phyloP scores from a whole-genome alignment of 163 green algal genomes.

The Chlorella variabilis region DNA sequence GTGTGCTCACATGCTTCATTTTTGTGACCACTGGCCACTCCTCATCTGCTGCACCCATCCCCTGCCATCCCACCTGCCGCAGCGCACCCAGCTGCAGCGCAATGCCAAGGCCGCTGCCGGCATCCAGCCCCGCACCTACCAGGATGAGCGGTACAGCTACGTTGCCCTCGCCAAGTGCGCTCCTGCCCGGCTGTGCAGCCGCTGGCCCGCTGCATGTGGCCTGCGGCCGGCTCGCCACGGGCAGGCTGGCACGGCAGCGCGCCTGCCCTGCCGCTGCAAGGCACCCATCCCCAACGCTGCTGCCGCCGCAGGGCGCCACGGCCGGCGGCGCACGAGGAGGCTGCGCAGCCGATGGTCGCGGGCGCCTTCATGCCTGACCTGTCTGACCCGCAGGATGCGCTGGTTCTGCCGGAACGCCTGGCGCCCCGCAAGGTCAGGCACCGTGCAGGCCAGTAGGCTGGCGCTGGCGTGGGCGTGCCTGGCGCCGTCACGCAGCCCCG shows the following conservation, averaged over 20 bases:
- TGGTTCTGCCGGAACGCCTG: constrained; percentile 31
- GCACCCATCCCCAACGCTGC: neutral
- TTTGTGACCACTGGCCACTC: no score
- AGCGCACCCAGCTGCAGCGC: constrained; percentile 41
- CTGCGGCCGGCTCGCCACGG: neutral
- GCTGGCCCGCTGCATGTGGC: neutral
- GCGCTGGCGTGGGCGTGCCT: no score
- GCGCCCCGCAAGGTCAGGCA: constrained; percentile 20
- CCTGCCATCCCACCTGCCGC: neutral
- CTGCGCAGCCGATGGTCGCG: neutral
- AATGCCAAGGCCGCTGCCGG: constrained; percentile 36
- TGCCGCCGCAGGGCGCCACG: constrained; percentile 13
- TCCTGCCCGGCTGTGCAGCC: neutral
- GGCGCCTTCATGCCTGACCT: constrained; percentile 14
- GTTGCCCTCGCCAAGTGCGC: constrained; percentile 64
- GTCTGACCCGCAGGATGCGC: constrained; percentile 23
- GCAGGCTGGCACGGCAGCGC: no score
- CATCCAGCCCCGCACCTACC: constrained; percentile 40
- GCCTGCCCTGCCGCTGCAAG: no score
- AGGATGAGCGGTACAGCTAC: constrained; percentile 85
- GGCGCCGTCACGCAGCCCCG: no score
- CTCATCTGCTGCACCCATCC: neutral
- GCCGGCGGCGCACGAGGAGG: constrained; percentile 1
- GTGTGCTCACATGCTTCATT: no score
- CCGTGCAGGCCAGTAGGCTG: neutral